Conservation (phyloP, 2,329 filamentous ascomycete species). For the Colletotrichum tabaci region DNA sequence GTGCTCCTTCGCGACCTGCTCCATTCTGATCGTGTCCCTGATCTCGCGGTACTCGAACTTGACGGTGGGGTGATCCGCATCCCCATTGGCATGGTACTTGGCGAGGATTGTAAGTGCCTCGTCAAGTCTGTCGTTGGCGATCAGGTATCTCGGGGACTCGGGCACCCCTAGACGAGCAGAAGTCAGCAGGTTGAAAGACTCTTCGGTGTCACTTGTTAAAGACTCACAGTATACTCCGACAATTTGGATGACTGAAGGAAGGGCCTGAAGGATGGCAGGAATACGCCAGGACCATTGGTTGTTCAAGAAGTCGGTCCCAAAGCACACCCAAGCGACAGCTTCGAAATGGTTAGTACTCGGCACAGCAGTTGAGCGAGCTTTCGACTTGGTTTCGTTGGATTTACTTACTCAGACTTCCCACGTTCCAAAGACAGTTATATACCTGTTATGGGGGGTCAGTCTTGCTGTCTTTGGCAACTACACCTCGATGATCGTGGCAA, state of each 20-base stretch:
- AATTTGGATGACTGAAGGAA: slow-evolving; percentile 74
- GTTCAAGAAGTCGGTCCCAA: slow-evolving; percentile 71
- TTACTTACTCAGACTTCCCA: slow-evolving; percentile 59
- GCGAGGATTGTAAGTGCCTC: slow-evolving; percentile 63
- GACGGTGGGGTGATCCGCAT: slow-evolving; percentile 59
- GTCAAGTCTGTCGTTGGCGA: slow-evolving; percentile 51
- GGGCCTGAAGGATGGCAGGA: slow-evolving; percentile 73
- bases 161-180: slow-evolving; percentile 59
- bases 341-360: not conserved
- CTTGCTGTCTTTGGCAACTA: not conserved
- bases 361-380: slow-evolving; percentile 17
- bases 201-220: too few species aligned
- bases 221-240: slow-evolving; percentile 69
- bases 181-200: not conserved
- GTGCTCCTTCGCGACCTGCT: slow-evolving; percentile 58
- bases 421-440: slow-evolving; percentile 79
- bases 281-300: slow-evolving; percentile 78
- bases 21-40: slow-evolving; percentile 61
- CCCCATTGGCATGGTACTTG: slow-evolving; percentile 66
- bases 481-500: too few species aligned
- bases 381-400: slow-evolving; percentile 57
- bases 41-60: slow-evolving; percentile 67
- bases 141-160: slow-evolving; percentile 62
- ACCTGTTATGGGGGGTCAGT: slow-evolving; percentile 47
- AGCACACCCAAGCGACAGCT: slow-evolving; percentile 73